Evolutionary conservation across 2,329 filamentous ascomycete genomes (phyloP).

Genomic region (Aureobasidium vineae): DNA sequence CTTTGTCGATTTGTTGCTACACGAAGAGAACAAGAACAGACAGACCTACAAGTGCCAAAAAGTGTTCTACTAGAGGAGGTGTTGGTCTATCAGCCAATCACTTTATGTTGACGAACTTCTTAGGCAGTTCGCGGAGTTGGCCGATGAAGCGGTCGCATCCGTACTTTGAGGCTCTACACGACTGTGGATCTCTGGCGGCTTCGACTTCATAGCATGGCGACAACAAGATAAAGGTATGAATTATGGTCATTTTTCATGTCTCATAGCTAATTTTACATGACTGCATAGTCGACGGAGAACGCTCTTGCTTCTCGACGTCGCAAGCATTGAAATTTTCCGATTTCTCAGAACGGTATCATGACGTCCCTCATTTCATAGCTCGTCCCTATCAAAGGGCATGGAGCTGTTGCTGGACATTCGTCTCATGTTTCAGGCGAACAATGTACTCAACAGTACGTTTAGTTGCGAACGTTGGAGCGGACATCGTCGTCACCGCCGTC

Average conservation of each 20-base stretch:
- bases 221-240: not conserved
- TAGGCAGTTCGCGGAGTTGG: not conserved
- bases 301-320: conserved; percentile 20
- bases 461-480: conserved; percentile 23
- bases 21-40: not conserved
- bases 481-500: conserved; percentile 45
- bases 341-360: conserved; percentile 16
- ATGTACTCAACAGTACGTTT: not conserved
- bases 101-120: not conserved
- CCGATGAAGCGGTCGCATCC: not conserved
- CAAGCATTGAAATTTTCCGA: conserved; percentile 3
- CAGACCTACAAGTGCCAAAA: not conserved
- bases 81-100: not conserved
- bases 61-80: not conserved
- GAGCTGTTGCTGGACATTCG: not conserved
- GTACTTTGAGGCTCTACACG: not conserved
- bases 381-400: conserved; percentile 10
- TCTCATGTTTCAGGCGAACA: not conserved
- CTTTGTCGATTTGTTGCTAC: not conserved
- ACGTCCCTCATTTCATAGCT: conserved; percentile 10
- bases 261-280: conserved; percentile 22
- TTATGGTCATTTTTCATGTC: conserved; percentile 17
- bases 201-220: not conserved
- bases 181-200: not conserved
- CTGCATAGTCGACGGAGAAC: conserved; percentile 7